Evolutionary conservation across 805 yeast species (phyloP).

Genomic region (Candida silvicultrix): DNA sequence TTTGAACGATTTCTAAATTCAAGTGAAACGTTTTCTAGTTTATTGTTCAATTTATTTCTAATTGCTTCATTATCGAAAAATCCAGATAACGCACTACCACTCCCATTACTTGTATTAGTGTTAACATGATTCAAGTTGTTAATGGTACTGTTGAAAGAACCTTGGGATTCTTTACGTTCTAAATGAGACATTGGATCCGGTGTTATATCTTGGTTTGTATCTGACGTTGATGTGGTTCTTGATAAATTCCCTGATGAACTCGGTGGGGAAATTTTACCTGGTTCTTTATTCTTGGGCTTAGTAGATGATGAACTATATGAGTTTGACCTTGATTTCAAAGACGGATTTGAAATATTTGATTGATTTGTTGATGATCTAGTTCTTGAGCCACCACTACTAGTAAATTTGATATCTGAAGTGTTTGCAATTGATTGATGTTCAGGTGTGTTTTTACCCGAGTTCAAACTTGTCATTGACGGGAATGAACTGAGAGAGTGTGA

Average conservation of each 20-base stretch:
- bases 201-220: background rate
- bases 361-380: background rate
- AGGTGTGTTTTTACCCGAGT: constrained; percentile 2
- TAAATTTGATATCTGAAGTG: background rate
- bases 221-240: constrained; percentile 2
- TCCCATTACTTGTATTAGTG: no score
- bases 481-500: constrained; percentile 12
- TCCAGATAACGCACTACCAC: background rate
- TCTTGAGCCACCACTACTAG: background rate
- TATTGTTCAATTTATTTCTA: constrained; percentile 8
- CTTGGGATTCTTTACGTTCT: background rate
- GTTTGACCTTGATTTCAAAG: constrained; percentile 8
- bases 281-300: constrained; percentile 1
- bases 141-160: background rate
- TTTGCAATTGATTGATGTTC: constrained; percentile 2
- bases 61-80: constrained; percentile 3
- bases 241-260: constrained; percentile 1
- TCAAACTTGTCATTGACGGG: constrained; percentile 19
- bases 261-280: constrained; percentile 6
- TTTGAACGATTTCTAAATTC: constrained; percentile 1
- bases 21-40: constrained; percentile 6
- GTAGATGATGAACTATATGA: constrained; percentile 6
- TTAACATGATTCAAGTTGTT: background rate
- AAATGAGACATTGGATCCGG: background rate
- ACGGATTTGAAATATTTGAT: constrained; percentile 5